Conservation (phyloP, 2,329 filamentous ascomycete species). For the Kalaharituber pfeilii region DNA sequence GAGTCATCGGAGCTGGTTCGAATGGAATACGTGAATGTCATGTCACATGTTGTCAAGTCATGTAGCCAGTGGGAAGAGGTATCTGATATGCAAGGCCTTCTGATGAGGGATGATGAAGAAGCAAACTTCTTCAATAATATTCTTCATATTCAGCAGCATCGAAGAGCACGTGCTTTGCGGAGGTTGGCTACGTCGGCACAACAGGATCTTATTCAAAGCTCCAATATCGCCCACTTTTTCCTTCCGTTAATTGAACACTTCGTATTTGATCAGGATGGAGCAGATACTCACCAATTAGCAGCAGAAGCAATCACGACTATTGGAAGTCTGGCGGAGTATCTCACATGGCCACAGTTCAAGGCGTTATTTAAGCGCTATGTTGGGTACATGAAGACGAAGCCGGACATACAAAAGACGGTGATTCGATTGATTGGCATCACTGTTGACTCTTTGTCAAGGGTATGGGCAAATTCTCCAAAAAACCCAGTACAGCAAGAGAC, state of each 20-base stretch:
- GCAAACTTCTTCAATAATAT: slow-evolving; percentile 85
- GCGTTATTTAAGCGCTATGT: slow-evolving; percentile 71
- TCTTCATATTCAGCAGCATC: slow-evolving; percentile 71
- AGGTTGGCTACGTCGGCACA: slow-evolving; percentile 53
- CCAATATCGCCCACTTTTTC: slow-evolving; percentile 71
- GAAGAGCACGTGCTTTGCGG: slow-evolving; percentile 67
- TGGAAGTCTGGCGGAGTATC: slow-evolving; percentile 50
- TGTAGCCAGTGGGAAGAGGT: slow-evolving; percentile 55
- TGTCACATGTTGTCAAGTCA: slow-evolving; percentile 58
- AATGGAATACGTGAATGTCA: slow-evolving; percentile 59
- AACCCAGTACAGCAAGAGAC: slow-evolving; percentile 14
- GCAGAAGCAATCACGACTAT: slow-evolving; percentile 75
- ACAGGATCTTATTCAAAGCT: slow-evolving; percentile 48
- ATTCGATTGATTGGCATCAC: slow-evolving; percentile 66
- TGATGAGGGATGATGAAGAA: slow-evolving; percentile 56
- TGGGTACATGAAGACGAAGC: slow-evolving; percentile 61
- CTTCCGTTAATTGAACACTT: slow-evolving; percentile 89
- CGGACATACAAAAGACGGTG: slow-evolving; percentile 69
- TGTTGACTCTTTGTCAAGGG: slow-evolving; percentile 49
- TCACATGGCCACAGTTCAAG: slow-evolving; percentile 85
- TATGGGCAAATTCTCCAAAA: slow-evolving; percentile 29
- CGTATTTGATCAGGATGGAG: slow-evolving; percentile 56
- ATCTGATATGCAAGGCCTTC: slow-evolving; percentile 53
- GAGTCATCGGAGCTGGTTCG: slow-evolving; percentile 71
- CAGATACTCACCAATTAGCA: slow-evolving; percentile 72